Percentiles rank a stretch among this genome's conserved stretches.
Conservation (phyloP, 2,329 filamentous ascomycete species). For the Ascochyta lentis region DNA sequence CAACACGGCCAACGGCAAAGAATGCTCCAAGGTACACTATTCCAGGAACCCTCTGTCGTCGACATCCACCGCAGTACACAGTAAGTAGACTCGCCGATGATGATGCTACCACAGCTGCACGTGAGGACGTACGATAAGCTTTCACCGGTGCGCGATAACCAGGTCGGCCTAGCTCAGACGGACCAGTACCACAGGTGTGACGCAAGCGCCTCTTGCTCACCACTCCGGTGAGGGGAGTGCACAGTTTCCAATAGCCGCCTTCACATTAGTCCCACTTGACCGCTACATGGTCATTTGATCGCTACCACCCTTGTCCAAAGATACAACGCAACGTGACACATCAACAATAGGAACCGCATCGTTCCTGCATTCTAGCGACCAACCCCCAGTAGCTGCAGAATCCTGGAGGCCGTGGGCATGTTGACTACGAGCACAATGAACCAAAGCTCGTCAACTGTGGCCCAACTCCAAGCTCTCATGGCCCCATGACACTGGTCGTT, state of each 20-base stretch:
- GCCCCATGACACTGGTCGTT: not conserved
- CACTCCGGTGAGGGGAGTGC: constrained; percentile 7
- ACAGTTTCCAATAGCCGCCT: not conserved
- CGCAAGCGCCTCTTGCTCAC: constrained; percentile 10
- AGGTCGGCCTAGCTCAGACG: constrained; percentile 7
- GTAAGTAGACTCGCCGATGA: not conserved
- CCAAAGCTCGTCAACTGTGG: not conserved
- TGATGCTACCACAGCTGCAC: constrained; percentile 13
- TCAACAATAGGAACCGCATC: not conserved
- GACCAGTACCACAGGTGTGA: constrained; percentile 11
- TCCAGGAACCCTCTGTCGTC: constrained; percentile 4
- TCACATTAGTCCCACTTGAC: constrained; percentile 3
- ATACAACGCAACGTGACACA: not conserved
- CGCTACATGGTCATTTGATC: constrained; percentile 13
- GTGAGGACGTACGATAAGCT: constrained; percentile 13
- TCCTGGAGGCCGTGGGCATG: not conserved
- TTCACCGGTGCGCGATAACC: constrained; percentile 13
- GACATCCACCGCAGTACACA: not conserved
- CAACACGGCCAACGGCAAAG: not conserved
- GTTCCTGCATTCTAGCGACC: not conserved
- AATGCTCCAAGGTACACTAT: not conserved
- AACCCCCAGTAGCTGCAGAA: not conserved
- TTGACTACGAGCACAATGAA: not conserved
- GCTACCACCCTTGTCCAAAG: not conserved
- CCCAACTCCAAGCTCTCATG: not conserved